A percentile compares a stretch with the other conserved stretches of the same genome.
These are phyloP conservation scores for Ascochyta lentis DNA, from an alignment of 2,329 filamentous ascomycete species.

Conservation along the genomic window DNA sequence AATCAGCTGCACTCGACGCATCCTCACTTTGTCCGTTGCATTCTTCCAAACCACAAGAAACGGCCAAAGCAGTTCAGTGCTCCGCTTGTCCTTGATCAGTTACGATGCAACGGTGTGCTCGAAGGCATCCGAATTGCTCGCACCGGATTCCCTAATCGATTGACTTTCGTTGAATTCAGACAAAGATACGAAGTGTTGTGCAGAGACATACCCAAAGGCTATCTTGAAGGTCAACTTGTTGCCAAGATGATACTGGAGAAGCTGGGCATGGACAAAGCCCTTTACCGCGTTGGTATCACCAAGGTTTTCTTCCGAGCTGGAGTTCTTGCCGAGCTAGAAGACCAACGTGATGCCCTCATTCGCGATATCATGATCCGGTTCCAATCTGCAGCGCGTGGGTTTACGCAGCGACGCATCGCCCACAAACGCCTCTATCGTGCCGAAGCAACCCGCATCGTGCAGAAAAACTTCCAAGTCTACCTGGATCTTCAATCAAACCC, in stretches of 20 bases:
- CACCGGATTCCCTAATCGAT: slow-evolving; percentile 93
- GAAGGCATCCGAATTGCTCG: slow-evolving; percentile 97
- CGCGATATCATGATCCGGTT: slow-evolving; percentile 93
- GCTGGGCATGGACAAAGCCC: slow-evolving; percentile 80
- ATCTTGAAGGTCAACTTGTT: slow-evolving; percentile 86
- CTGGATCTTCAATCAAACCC: slow-evolving; percentile 88
- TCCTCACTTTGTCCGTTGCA: slow-evolving; percentile 97
- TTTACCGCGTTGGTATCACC: slow-evolving; percentile 92
- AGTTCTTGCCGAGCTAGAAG: slow-evolving; percentile 94
- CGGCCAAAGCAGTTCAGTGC: slow-evolving; percentile 90
- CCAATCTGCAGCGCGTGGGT: slow-evolving; percentile 90
- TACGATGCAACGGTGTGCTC: slow-evolving; percentile 99
- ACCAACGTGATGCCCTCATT: slow-evolving; percentile 90
- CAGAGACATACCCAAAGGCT: slow-evolving; percentile 82
- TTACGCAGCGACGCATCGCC: slow-evolving; percentile 83
- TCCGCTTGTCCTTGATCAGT: slow-evolving; percentile 90
- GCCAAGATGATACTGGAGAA: slow-evolving; percentile 88
- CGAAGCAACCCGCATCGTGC: slow-evolving; percentile 93
- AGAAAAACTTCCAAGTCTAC: slow-evolving; percentile 92
- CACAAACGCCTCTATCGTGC: slow-evolving; percentile 94
- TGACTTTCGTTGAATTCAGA: slow-evolving; percentile 91
- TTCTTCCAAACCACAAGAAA: slow-evolving; percentile 98
- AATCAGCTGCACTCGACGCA: slow-evolving; percentile 92
- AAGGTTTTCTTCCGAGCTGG: slow-evolving; percentile 99
- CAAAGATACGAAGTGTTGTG: slow-evolving; percentile 96